Evolutionary conservation across 2,329 filamentous ascomycete genomes (phyloP).

Genomic region (Bipolaris gigantea): DNA sequence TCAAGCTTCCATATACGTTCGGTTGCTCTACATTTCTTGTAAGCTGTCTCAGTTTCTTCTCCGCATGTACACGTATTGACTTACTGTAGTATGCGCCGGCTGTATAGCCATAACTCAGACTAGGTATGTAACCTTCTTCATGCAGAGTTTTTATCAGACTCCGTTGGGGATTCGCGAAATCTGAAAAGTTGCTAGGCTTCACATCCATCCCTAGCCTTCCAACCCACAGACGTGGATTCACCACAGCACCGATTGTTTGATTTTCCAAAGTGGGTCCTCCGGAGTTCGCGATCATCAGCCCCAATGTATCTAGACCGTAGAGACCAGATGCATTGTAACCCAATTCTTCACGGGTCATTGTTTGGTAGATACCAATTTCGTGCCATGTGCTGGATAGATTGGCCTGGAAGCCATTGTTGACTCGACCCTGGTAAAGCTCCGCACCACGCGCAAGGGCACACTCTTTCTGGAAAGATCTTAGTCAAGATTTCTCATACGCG

Average conservation of each 20-base stretch:
- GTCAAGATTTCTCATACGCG: background rate
- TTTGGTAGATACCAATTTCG: conserved; percentile 20
- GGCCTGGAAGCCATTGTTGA: conserved; percentile 15
- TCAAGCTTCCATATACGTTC: conserved; percentile 31
- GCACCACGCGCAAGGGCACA: conserved; percentile 13
- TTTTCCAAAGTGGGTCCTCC: conserved; percentile 16
- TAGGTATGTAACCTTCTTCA: conserved; percentile 13
- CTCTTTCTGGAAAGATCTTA: background rate
- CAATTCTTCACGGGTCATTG: conserved; percentile 12
- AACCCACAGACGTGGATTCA: conserved; percentile 17
- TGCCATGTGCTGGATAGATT: conserved; percentile 19
- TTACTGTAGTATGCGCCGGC: conserved; percentile 25
- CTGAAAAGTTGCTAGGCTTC: conserved; percentile 53
- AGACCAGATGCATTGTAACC: conserved; percentile 19
- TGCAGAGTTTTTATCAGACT: background rate
- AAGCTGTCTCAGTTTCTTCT: background rate
- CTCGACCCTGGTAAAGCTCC: conserved; percentile 13
- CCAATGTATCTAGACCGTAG: conserved; percentile 22
- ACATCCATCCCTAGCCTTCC: conserved; percentile 47
- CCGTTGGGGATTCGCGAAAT: conserved; percentile 33
- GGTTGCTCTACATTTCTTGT: background rate
- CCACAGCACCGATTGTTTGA: conserved; percentile 18
- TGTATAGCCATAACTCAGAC: conserved; percentile 22
- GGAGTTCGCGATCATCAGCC: conserved; percentile 33
- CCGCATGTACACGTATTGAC: background rate